These are phyloP conservation scores for Simplicillium aogashimaense DNA, from an alignment of 2,329 filamentous ascomycete species.

Conservation along the genomic window DNA sequence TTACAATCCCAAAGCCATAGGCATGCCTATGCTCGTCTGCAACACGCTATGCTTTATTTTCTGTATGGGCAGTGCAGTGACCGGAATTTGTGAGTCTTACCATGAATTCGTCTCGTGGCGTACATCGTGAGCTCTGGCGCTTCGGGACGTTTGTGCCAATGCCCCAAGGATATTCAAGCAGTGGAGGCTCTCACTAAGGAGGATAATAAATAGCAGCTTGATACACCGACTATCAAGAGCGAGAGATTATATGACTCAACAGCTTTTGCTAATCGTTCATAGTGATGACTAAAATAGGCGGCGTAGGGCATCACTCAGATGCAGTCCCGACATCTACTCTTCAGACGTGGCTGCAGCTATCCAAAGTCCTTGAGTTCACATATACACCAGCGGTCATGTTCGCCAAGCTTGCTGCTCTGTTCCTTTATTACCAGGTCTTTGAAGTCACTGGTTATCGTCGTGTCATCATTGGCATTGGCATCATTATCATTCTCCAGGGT, in stretches of 20 bases:
- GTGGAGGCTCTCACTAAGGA: too few relatives aligned
- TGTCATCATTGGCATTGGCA: slow-evolving; percentile 4
- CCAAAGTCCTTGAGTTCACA: slow-evolving; percentile 8
- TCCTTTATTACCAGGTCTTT: slow-evolving; percentile 7
- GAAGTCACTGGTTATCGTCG: slow-evolving; percentile 2
- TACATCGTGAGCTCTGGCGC: too few relatives aligned
- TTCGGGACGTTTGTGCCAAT: too few relatives aligned
- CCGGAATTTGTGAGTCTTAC: slow-evolving; percentile 5
- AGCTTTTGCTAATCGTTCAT: not conserved
- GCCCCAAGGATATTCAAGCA: too few relatives aligned
- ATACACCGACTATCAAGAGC: too few relatives aligned
- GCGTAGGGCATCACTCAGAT: slow-evolving; percentile 4
- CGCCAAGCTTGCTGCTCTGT: slow-evolving; percentile 7
- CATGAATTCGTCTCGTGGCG: too few relatives aligned
- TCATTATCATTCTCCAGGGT: slow-evolving; percentile 5
- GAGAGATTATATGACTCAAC: not conserved
- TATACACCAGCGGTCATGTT: slow-evolving; percentile 8
- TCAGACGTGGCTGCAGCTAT: slow-evolving; percentile 7
- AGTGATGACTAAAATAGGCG: slow-evolving; percentile 7
- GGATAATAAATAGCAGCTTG: too few relatives aligned
- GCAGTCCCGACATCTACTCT: slow-evolving; percentile 4
- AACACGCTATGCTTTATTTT: slow-evolving; percentile 6
- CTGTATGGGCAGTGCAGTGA: slow-evolving; percentile 5
- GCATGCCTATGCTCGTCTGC: slow-evolving; percentile 6
- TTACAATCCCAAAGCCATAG: slow-evolving; percentile 6